phyloP scores from a whole-genome alignment of 192 early-diverging fungal genomes.

The Linnemannia exigua region DNA sequence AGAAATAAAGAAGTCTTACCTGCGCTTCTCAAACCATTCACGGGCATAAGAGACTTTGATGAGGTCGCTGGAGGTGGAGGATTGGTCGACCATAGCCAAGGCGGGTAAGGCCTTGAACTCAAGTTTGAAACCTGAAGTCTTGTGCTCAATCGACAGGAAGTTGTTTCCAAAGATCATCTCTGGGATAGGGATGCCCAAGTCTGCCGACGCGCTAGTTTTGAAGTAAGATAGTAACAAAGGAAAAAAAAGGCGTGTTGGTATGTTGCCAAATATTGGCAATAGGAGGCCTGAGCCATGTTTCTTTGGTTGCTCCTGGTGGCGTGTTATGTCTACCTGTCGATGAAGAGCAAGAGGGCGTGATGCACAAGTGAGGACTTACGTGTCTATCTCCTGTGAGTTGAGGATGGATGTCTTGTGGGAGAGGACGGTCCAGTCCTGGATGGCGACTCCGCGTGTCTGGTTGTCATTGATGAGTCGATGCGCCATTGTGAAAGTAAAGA shows the following conservation, averaged over 20 bases:
- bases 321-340: neutral
- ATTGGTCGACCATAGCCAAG: constrained; percentile 77
- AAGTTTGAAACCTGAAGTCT: constrained; percentile 63
- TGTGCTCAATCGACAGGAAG: constrained; percentile 72
- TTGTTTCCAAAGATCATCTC: constrained; percentile 99
- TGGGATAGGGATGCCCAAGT: constrained; percentile 82
- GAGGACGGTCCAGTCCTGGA: constrained; percentile 65
- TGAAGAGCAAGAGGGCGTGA: neutral
- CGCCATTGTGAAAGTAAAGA: neutral
- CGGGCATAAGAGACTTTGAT: constrained; percentile 90
- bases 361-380: constrained; percentile 41
- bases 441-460: constrained; percentile 56
- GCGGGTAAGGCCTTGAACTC: constrained; percentile 82
- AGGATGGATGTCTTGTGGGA: constrained; percentile 66
- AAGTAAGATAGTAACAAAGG: neutral
- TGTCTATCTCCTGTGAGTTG: constrained; percentile 69
- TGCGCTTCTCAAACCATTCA: constrained; percentile 86
- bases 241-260: neutral
- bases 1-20: constrained; percentile 53
- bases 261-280: too few relatives aligned
- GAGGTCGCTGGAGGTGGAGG: constrained; percentile 72
- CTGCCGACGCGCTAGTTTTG: constrained; percentile 59
- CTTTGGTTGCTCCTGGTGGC: neutral
- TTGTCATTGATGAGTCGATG: constrained; percentile 63
- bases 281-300: too few relatives aligned